A percentile compares a stretch with the other conserved stretches of the same genome.
Evolutionary conservation across 345 rosid genomes (phyloP).

Genomic region (Populus nigra): DNA sequence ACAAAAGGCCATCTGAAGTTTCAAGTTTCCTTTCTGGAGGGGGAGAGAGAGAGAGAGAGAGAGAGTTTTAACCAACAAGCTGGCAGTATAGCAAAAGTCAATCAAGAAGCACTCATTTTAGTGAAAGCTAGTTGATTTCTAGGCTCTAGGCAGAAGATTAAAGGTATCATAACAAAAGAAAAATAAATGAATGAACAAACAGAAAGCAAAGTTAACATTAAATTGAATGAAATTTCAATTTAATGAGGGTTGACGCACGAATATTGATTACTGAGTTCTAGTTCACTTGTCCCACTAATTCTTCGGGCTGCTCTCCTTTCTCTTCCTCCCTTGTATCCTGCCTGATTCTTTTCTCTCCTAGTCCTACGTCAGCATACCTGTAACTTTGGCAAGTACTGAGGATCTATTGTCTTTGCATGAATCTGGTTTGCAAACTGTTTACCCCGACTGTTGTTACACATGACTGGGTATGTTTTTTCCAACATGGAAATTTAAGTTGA

Average conservation of each 20-base stretch:
- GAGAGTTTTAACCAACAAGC: slow-evolving; percentile 9
- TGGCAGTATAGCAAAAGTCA: slow-evolving; percentile 18
- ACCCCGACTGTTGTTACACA: not conserved
- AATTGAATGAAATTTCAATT: too few relatives aligned
- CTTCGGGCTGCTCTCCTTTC: not conserved
- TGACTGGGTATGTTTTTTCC: not conserved
- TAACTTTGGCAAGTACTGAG: not conserved
- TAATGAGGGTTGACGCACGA: not conserved
- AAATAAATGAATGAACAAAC: not conserved
- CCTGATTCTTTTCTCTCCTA: not conserved
- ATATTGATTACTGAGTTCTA: not conserved
- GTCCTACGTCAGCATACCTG: not conserved
- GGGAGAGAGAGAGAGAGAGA: not conserved
- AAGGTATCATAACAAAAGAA: not conserved
- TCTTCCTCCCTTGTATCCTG: not conserved
- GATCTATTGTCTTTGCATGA: not conserved
- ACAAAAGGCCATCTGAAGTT: slow-evolving; percentile 28
- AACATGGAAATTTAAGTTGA: not conserved
- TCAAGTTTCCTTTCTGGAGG: slow-evolving; percentile 23
- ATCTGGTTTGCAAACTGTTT: not conserved
- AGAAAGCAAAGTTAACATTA: not conserved
- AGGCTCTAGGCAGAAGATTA: slow-evolving; percentile 15
- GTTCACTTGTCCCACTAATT: not conserved
- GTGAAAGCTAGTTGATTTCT: slow-evolving; percentile 11
- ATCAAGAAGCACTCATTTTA: slow-evolving; percentile 11